phyloP scores from a whole-genome alignment of 495 filamentous ascomycete genomes.

The Letharia lupina region DNA sequence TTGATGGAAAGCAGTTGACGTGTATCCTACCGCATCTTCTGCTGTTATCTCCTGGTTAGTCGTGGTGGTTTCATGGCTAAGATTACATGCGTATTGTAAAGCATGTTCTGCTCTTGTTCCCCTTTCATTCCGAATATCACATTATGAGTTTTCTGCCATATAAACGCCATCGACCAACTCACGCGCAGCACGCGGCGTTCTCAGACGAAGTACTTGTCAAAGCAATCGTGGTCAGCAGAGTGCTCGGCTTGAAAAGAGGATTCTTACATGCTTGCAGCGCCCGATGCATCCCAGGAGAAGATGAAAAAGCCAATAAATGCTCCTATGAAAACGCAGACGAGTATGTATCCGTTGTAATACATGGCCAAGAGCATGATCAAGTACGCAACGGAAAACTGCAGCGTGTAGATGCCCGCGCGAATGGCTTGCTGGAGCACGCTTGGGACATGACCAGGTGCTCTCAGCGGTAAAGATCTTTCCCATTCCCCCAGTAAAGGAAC shows the following conservation, averaged over 20 bases:
- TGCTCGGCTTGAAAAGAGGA: neutral
- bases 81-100: neutral
- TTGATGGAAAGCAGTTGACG: neutral
- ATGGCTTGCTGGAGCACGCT: slow-evolving; percentile 44
- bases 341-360: slow-evolving; percentile 49
- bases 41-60: neutral
- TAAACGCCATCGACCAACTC: slow-evolving; percentile 24
- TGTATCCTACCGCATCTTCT: neutral
- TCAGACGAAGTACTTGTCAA: neutral
- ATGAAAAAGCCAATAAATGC: slow-evolving; percentile 17
- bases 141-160: neutral
- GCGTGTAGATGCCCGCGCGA: slow-evolving; percentile 54
- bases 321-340: slow-evolving; percentile 17
- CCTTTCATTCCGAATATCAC: neutral
- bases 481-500: neutral
- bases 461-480: neutral
- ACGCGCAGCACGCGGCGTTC: neutral
- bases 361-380: slow-evolving; percentile 63
- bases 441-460: neutral
- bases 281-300: slow-evolving; percentile 15
- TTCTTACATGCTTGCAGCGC: neutral
- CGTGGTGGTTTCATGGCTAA: neutral
- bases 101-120: too few species aligned
- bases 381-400: slow-evolving; percentile 63
- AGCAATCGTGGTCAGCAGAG: neutral